A percentile compares a stretch with the other conserved stretches of the same genome.
Conservation (phyloP, 495 filamentous ascomycete species). For the Talaromyces nanjingensis region DNA sequence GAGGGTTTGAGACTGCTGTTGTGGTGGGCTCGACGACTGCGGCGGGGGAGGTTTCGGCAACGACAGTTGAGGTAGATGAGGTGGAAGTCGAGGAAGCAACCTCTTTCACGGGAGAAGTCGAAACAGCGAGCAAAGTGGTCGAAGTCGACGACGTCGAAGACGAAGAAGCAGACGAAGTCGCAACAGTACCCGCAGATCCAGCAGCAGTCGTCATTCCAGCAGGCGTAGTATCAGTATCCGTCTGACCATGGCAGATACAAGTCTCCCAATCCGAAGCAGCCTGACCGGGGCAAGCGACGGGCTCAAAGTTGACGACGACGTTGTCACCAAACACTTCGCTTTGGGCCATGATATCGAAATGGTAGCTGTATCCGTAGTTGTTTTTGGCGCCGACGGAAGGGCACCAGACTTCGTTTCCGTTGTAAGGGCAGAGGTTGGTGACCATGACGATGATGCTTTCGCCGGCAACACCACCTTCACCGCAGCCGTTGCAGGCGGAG, state of each 20-base stretch:
- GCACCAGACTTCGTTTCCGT: constrained; percentile 35
- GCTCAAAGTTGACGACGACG: constrained; percentile 29
- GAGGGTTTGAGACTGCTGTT: neutral
- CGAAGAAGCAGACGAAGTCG: neutral
- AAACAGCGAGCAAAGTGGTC: neutral
- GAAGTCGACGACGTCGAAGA: neutral
- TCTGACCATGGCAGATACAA: constrained; percentile 15
- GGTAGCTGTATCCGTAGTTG: constrained; percentile 32
- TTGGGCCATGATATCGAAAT: constrained; percentile 37
- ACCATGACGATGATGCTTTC: constrained; percentile 35
- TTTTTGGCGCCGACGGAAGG: constrained; percentile 22
- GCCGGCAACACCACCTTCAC: constrained; percentile 24
- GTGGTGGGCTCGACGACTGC: neutral
- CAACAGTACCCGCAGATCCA: neutral
- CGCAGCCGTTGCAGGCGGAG: constrained; percentile 22
- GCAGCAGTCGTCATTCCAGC: constrained; percentile 7
- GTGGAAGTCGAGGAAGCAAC: neutral
- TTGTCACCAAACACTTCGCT: constrained; percentile 30
- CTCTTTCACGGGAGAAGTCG: neutral
- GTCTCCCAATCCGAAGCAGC: constrained; percentile 15
- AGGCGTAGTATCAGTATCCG: constrained; percentile 10
- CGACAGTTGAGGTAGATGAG: neutral
- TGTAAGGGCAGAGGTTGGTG: constrained; percentile 32
- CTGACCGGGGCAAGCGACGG: constrained; percentile 23
- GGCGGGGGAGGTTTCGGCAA: neutral